These are phyloP conservation scores for Novymonas esmeraldas DNA, from an alignment of 208 protist species.

Conservation along the genomic window DNA sequence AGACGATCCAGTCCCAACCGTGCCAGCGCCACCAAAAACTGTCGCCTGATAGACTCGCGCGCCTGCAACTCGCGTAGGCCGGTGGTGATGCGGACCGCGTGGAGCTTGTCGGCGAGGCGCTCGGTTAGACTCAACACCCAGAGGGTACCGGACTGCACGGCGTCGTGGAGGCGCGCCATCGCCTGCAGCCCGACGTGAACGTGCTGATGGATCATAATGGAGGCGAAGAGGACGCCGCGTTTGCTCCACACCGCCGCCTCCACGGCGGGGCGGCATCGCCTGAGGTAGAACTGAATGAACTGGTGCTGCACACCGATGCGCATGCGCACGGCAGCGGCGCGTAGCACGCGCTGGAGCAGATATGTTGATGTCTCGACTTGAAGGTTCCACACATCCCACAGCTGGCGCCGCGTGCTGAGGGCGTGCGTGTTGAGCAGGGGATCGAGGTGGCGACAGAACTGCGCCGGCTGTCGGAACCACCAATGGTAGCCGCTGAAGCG, in stretches of 20 bases:
- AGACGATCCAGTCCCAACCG: conserved; percentile 12
- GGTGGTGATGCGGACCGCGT: not conserved
- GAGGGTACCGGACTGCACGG: conserved; percentile 14
- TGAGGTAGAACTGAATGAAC: conserved; percentile 39
- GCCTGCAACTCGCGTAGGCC: conserved; percentile 20
- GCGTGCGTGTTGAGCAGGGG: conserved; percentile 10
- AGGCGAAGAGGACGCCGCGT: conserved; percentile 34
- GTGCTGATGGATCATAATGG: conserved; percentile 38
- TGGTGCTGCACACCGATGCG: conserved; percentile 26
- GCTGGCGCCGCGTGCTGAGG: conserved; percentile 21
- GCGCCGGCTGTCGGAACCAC: conserved; percentile 46
- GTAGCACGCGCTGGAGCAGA: conserved; percentile 47
- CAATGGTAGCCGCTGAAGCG: conserved; percentile 53
- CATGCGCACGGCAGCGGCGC: conserved; percentile 23
- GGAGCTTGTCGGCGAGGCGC: conserved; percentile 5
- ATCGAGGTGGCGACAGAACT: conserved; percentile 28
- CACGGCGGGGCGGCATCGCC: conserved; percentile 46
- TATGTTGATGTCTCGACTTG: conserved; percentile 19
- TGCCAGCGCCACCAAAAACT: conserved; percentile 2
- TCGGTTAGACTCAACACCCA: conserved; percentile 6
- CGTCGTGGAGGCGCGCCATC: conserved; percentile 12
- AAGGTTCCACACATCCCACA: conserved; percentile 35
- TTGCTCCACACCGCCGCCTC: conserved; percentile 39
- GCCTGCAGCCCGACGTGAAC: conserved; percentile 35
- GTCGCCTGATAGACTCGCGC: conserved; percentile 13